phyloP scores from a whole-genome alignment of 306 rosid species.

The Cercis canadensis region DNA sequence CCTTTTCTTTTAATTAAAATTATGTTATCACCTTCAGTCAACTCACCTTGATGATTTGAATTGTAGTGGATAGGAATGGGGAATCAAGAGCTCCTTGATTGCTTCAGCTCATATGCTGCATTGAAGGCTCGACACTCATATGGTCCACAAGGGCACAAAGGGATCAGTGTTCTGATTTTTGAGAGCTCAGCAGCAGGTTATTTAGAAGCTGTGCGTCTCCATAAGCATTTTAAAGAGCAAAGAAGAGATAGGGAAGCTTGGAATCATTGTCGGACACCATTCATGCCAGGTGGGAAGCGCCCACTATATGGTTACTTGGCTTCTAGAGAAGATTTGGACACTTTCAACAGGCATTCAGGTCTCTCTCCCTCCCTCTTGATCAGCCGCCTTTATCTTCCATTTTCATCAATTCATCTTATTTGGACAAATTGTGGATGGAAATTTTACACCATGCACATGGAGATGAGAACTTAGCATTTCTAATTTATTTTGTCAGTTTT shows the following conservation, averaged over 20 bases:
- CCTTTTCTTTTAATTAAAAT: background rate
- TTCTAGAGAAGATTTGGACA: slow-evolving; percentile 44
- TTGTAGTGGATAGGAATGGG: slow-evolving; percentile 66
- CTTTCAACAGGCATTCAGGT: slow-evolving; percentile 52
- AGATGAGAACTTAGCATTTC: background rate
- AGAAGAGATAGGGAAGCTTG: slow-evolving; percentile 54
- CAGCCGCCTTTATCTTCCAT: background rate
- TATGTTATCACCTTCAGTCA: background rate
- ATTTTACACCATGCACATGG: slow-evolving; percentile 15
- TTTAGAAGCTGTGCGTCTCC: slow-evolving; percentile 49
- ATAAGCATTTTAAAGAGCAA: slow-evolving; percentile 56
- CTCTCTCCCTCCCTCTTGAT: background rate
- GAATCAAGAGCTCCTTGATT: slow-evolving; percentile 56
- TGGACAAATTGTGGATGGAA: slow-evolving; percentile 4
- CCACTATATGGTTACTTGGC: slow-evolving; percentile 60
- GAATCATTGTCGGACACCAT: slow-evolving; percentile 38
- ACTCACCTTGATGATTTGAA: slow-evolving; percentile 30
- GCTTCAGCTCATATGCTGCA: slow-evolving; percentile 49
- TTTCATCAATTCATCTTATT: slow-evolving; percentile 12
- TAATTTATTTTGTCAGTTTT: background rate
- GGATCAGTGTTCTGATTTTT: slow-evolving; percentile 52
- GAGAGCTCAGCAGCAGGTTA: slow-evolving; percentile 49
- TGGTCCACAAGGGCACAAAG: slow-evolving; percentile 60
- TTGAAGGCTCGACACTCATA: slow-evolving; percentile 57
- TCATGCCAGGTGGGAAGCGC: slow-evolving; percentile 49